These are phyloP conservation scores for Penstemon barbatus DNA, from an alignment of 257 asterid species.

Conservation along the genomic window DNA sequence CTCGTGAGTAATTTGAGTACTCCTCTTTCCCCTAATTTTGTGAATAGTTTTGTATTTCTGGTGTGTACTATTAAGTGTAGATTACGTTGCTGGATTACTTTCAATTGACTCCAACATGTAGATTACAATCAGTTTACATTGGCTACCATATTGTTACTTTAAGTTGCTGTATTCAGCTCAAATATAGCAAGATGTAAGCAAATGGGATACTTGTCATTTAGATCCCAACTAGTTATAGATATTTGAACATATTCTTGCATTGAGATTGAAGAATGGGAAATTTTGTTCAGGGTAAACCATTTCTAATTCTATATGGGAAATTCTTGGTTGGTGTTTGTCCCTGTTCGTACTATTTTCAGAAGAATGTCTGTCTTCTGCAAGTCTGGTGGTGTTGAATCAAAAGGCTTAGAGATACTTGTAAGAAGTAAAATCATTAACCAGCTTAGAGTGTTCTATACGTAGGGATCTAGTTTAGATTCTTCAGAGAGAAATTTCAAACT, in stretches of 20 bases:
- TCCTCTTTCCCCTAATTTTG: background rate
- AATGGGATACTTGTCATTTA: too few relatives aligned
- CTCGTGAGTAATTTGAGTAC: background rate
- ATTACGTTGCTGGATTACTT: background rate
- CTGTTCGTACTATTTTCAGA: too few relatives aligned
- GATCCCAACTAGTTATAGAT: too few relatives aligned
- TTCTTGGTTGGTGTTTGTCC: background rate
- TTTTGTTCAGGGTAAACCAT: background rate
- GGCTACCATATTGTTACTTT: constrained; percentile 8
- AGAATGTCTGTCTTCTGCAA: too few relatives aligned
- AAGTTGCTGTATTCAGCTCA: background rate
- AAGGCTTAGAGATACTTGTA: background rate
- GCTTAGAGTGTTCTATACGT: background rate
- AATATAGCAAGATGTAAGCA: background rate
- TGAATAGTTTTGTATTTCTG: background rate
- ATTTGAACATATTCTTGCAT: background rate
- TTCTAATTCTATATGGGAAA: background rate
- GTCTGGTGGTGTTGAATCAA: background rate
- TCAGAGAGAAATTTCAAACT: background rate
- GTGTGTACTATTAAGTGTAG: background rate
- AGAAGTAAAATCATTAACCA: background rate
- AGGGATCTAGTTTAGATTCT: constrained; percentile 14
- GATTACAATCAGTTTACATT: background rate
- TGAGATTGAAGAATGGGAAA: background rate
- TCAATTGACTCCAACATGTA: background rate